A percentile compares a stretch with the other conserved stretches of the same genome.
Evolutionary conservation across 345 rosid species (phyloP).

Genomic region (Salix caprea): DNA sequence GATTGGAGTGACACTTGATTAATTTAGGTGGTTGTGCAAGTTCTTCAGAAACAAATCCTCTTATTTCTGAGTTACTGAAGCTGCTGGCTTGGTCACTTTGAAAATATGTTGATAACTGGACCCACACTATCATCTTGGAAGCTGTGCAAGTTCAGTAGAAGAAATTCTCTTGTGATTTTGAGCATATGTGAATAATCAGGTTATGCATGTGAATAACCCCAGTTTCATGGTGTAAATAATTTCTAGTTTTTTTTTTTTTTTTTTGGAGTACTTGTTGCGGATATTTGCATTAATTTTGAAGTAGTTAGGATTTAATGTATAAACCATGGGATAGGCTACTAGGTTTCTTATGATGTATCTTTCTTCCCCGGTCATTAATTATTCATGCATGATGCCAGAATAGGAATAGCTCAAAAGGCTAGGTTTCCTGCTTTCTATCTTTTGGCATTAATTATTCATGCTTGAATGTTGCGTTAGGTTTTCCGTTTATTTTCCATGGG

Average conservation of each 20-base stretch:
- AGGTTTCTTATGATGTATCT: constrained; percentile 19
- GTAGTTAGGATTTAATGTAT: constrained; percentile 10
- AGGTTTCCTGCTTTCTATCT: neutral
- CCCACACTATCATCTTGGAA: neutral
- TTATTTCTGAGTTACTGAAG: neutral
- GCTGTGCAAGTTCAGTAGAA: neutral
- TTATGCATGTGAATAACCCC: constrained; percentile 29
- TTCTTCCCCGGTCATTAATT: constrained; percentile 14
- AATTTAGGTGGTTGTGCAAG: neutral
- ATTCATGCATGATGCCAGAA: constrained; percentile 11
- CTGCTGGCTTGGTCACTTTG: neutral
- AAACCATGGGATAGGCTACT: constrained; percentile 13
- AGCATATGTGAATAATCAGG: constrained; percentile 1
- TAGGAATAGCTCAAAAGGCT: neutral
- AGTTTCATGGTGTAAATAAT: constrained; percentile 31
- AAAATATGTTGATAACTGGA: neutral
- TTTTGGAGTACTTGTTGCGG: neutral
- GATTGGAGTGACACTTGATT: constrained; percentile 72
- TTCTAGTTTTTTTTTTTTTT: constrained; percentile 5
- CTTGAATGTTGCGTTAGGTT: no score
- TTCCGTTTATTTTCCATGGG: no score
- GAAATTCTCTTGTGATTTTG: neutral
- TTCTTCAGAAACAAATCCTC: constrained; percentile 1
- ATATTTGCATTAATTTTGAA: constrained; percentile 17
- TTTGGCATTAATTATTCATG: neutral